Conservation (phyloP, 73 alveolate species). For the Paramecium sexaurelia region DNA sequence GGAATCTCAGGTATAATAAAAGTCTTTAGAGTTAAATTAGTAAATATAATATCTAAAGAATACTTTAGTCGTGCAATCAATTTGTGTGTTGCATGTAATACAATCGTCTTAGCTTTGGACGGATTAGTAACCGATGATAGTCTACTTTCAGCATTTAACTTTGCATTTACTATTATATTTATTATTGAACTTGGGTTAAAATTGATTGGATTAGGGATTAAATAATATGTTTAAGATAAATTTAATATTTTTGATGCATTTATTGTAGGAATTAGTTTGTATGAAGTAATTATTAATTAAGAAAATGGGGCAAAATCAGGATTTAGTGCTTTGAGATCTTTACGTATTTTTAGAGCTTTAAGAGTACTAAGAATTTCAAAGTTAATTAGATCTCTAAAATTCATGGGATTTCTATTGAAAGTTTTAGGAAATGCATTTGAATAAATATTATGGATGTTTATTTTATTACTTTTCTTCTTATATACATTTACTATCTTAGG, state of each 20-base stretch:
- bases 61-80: slow-evolving; percentile 66
- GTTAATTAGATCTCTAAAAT: slow-evolving; percentile 77
- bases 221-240: slow-evolving; percentile 74
- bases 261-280: slow-evolving; percentile 77
- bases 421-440: slow-evolving; percentile 73
- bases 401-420: slow-evolving; percentile 80
- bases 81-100: slow-evolving; percentile 77
- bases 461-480: slow-evolving; percentile 78
- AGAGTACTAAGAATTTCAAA: slow-evolving; percentile 88
- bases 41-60: not conserved
- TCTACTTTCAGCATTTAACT: slow-evolving; percentile 72
- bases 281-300: slow-evolving; percentile 73
- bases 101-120: slow-evolving; percentile 79
- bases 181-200: slow-evolving; percentile 78
- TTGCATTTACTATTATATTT: slow-evolving; percentile 79
- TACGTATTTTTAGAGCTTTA: slow-evolving; percentile 81
- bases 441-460: slow-evolving; percentile 71
- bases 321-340: slow-evolving; percentile 80
- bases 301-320: slow-evolving; percentile 75
- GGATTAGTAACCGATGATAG: slow-evolving; percentile 76
- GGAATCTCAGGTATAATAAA: slow-evolving; percentile 54
- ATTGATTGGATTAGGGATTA: slow-evolving; percentile 81
- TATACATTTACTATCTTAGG: slow-evolving; percentile 70
- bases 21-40: slow-evolving; percentile 5
- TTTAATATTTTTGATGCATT: slow-evolving; percentile 88